Evolutionary conservation across 2,329 filamentous ascomycete species (phyloP), one percentile per base, ranked within the genome.

Genomic region (Pseudogymnoascus verrucosus): DNA sequence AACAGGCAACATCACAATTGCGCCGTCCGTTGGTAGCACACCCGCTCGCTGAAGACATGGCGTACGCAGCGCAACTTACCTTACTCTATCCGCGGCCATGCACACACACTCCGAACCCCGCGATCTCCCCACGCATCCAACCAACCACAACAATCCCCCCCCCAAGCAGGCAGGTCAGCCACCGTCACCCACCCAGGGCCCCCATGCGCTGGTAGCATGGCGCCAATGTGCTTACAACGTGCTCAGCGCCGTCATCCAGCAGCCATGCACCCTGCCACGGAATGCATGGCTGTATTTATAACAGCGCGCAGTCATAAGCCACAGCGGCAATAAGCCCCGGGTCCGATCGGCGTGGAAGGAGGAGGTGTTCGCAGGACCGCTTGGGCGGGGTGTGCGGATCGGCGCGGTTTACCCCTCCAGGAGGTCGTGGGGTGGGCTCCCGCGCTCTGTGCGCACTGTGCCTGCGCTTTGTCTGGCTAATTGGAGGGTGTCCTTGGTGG

Each of bases 201-300:
- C 47, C 51, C 26, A 34, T 57, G 51, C 51, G 14, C 51, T 57
- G 51, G n/a, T n/a, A 57, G 44, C 51, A 57, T 57, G 51, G 51
- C 51, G 51, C 28, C 26, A 57, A 57, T 57, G 51, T 57, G 51
- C 51, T 57, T 57, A 57, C 51, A 57, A 57, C 51, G 51, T 57
- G 51, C 28, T 19, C 51, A 34, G 26, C 51, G 51, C 16, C n/a
- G 5, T 31, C 28, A 28, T 57, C 26, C 51, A 34, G 34, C 51
- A 34, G 26, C 26, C n/a, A 57, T 57, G 51, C 51, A 57, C 51
- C n/a, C 51, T 57, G 51, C 51, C 51, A 57, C 51, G 51, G 4
- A 57, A 57, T 21, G 51, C 51, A 57, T 16, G 28, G 31, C 26
- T 6, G 23, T 57, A 57, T 57, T 57, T 12, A 36, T 57, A 57